Conservation (phyloP, 805 yeast genomes). For the Candida vartiovaarae region DNA sequence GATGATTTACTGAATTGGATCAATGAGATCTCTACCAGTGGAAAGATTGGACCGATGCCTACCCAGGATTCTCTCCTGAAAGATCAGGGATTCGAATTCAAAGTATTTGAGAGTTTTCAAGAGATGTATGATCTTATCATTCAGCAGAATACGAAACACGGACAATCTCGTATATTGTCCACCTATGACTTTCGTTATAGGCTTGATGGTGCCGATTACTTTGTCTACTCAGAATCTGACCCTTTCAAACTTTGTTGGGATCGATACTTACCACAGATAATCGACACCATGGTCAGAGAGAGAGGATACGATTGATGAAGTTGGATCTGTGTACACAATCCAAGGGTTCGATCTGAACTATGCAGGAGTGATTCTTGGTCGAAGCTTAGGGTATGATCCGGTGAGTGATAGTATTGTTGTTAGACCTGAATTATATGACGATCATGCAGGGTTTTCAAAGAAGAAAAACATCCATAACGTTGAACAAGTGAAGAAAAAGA, state of each 20-base stretch:
- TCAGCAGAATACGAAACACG: constrained; percentile 24
- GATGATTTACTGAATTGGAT: constrained; percentile 36
- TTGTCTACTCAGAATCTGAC: constrained; percentile 35
- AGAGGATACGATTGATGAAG: constrained; percentile 38
- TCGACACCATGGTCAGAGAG: constrained; percentile 40
- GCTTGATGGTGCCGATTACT: constrained; percentile 38
- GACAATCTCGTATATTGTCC: constrained; percentile 36
- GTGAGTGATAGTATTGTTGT: constrained; percentile 28
- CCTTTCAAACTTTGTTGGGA: constrained; percentile 39
- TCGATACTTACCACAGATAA: constrained; percentile 33
- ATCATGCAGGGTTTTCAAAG: constrained; percentile 38
- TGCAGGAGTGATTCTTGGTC: constrained; percentile 39
- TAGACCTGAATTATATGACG: constrained; percentile 34
- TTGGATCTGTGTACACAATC: constrained; percentile 41
- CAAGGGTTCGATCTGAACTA: constrained; percentile 43
- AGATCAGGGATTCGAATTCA: constrained; percentile 24
- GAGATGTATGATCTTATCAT: constrained; percentile 33
- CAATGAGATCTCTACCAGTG: constrained; percentile 26
- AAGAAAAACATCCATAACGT: constrained; percentile 32
- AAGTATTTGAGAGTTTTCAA: constrained; percentile 35
- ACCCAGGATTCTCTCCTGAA: constrained; percentile 7
- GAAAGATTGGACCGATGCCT: constrained; percentile 30
- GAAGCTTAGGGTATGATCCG: constrained; percentile 34
- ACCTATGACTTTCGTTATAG: constrained; percentile 43
- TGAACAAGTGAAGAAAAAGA: constrained; percentile 31